A percentile compares a stretch with the other conserved stretches of the same genome.
phyloP scores from a whole-genome alignment of 352 stramenopile genomes.

The Globisporangium nunn region DNA sequence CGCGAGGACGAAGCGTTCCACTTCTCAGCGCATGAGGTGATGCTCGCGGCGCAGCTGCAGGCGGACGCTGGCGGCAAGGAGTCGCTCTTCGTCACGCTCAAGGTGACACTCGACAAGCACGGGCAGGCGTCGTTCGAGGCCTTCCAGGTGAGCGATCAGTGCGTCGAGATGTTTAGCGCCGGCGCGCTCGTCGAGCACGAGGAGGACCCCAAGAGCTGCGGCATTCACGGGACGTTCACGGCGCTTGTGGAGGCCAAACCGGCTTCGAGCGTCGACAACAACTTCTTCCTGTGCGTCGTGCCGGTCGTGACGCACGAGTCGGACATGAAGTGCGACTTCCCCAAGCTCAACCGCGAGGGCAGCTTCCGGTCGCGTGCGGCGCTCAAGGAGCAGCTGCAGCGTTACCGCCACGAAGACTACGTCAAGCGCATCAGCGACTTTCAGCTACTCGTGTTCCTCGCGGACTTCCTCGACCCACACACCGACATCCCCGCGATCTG shows the following conservation, averaged over 20 bases:
- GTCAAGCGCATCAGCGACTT: constrained; percentile 95
- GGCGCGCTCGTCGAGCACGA: constrained; percentile 88
- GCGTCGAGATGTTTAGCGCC: constrained; percentile 97
- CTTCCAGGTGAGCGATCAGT: constrained; percentile 96
- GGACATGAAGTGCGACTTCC: constrained; percentile 90
- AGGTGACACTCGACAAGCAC: constrained; percentile 91
- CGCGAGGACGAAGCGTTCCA: constrained; percentile 93
- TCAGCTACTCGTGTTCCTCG: constrained; percentile 93
- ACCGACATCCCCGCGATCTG: constrained; percentile 92
- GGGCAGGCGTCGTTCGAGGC: constrained; percentile 93
- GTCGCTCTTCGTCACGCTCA: constrained; percentile 95
- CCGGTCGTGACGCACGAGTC: constrained; percentile 94
- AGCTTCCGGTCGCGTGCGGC: constrained; percentile 78
- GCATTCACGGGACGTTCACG: constrained; percentile 95
- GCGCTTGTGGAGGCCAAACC: constrained; percentile 95
- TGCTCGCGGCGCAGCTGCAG: constrained; percentile 94
- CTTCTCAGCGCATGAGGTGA: constrained; percentile 85
- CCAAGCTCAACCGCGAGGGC: constrained; percentile 89
- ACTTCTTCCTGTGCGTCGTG: constrained; percentile 96
- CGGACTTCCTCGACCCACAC: constrained; percentile 88
- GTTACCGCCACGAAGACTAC: constrained; percentile 50
- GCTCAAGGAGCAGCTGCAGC: constrained; percentile 90
- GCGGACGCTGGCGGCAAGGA: constrained; percentile 91
- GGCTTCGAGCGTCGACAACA: constrained; percentile 91
- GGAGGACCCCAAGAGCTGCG: constrained; percentile 86